Conservation (phyloP, 371 early-diverging fungal genomes). For the Neoconidiobolus thromboides region DNA sequence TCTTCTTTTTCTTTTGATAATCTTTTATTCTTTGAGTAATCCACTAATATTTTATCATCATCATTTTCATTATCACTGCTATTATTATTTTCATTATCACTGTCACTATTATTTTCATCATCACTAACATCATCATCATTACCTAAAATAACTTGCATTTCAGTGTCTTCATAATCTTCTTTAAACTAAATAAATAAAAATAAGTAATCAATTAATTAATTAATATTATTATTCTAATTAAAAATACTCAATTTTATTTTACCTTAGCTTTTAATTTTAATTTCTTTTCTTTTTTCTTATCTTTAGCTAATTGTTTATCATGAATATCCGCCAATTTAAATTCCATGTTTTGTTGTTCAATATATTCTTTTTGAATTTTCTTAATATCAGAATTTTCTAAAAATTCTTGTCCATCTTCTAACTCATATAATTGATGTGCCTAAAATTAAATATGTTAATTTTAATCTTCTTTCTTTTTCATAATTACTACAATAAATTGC, state of each 20-base stretch:
- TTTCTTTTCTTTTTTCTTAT: conserved; percentile 51
- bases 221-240: too few species aligned
- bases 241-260: too few species aligned
- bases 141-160: not conserved
- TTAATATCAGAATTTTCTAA: conserved; percentile 46
- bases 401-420: conserved; percentile 63
- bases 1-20: conserved; percentile 9
- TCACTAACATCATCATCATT: conserved; percentile 12
- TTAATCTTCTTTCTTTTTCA: not conserved
- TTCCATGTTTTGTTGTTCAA: conserved; percentile 31
- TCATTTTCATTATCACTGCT: conserved; percentile 5
- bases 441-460: conserved; percentile 8
- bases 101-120: conserved; percentile 3
- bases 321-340: conserved; percentile 53
- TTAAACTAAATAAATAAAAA: conserved; percentile 1
- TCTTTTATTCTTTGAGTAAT: not conserved
- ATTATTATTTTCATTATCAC: conserved; percentile 4
- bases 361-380: conserved; percentile 35
- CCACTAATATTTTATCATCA: not conserved
- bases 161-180: conserved; percentile 8
- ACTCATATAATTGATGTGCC: conserved; percentile 48
- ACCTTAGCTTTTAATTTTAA: conserved; percentile 17
- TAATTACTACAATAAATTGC: not conserved
- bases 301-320: conserved; percentile 46
- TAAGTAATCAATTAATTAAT: too few species aligned